A percentile compares a stretch with the other conserved stretches of the same genome.
These are phyloP conservation scores for Coniferiporia sulphurascens DNA, from an alignment of 1,284 basidiomycete genomes.

Conservation along the genomic window DNA sequence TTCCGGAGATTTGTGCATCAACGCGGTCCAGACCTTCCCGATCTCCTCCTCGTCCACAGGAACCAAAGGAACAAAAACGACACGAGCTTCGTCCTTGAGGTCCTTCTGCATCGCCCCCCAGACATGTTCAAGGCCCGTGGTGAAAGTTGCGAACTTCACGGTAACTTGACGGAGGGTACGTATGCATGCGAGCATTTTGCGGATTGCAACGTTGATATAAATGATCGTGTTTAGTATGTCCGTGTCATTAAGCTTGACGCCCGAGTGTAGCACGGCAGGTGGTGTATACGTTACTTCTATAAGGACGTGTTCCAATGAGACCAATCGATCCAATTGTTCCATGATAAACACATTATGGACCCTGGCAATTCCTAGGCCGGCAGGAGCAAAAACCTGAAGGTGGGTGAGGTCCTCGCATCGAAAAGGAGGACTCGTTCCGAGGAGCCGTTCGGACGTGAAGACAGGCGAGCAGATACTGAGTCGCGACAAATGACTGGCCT, in stretches of 20 bases:
- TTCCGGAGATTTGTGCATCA: neutral
- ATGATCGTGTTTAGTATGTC: neutral
- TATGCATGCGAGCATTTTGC: neutral
- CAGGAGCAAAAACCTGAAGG: constrained; percentile 10
- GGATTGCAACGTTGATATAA: neutral
- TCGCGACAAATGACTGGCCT: neutral
- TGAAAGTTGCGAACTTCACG: no score
- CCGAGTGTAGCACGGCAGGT: neutral
- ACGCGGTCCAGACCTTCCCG: neutral
- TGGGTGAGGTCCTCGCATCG: constrained; percentile 11
- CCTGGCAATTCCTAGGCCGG: neutral
- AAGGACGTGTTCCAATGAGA: constrained; percentile 1
- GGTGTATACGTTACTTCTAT: constrained; percentile 11
- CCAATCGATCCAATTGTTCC: constrained; percentile 3
- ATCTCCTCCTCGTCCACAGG: neutral
- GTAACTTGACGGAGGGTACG: neutral
- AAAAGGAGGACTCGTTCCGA: neutral
- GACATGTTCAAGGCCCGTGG: no score
- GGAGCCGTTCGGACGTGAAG: neutral
- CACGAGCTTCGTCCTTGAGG: neutral
- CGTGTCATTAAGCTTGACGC: neutral
- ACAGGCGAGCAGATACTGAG: constrained; percentile 5
- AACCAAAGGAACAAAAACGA: neutral
- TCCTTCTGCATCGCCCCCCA: no score
- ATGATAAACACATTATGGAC: constrained; percentile 1